phyloP scores from a whole-genome alignment of 2,329 filamentous ascomycete species.

The Myriosclerotinia scirpicola region DNA sequence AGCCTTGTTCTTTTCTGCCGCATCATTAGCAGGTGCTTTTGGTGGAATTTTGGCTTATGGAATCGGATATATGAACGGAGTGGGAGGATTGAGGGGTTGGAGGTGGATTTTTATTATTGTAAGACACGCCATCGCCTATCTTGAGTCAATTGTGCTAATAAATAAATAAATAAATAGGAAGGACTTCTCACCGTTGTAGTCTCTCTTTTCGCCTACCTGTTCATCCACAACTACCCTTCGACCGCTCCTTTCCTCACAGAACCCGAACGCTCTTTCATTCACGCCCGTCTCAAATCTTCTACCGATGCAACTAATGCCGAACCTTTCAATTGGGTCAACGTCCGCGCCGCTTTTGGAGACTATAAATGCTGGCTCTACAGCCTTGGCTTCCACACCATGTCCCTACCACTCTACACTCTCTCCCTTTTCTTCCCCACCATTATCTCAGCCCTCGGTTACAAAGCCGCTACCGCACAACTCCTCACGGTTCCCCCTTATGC shows the following conservation, averaged over 20 bases:
- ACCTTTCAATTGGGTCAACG: constrained; percentile 66
- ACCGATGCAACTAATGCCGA: constrained; percentile 70
- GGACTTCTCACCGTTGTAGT: constrained; percentile 56
- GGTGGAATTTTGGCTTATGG: constrained; percentile 58
- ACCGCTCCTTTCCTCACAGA: constrained; percentile 58
- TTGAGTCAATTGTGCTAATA: constrained; percentile 15
- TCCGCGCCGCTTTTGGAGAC: constrained; percentile 62
- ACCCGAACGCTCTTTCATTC: constrained; percentile 44
- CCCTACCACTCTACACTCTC: constrained; percentile 58
- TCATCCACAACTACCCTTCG: constrained; percentile 65
- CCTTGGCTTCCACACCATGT: constrained; percentile 70
- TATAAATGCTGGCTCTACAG: constrained; percentile 73
- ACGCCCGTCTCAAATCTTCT: constrained; percentile 63
- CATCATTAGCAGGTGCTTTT: constrained; percentile 56
- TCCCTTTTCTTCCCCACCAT: constrained; percentile 58
- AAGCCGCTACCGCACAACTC: constrained; percentile 54
- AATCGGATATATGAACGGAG: constrained; percentile 54
- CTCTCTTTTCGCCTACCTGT: constrained; percentile 53
- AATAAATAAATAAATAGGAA: constrained; percentile 43
- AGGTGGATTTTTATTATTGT: constrained; percentile 62
- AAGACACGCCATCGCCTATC: constrained; percentile 24
- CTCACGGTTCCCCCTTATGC: constrained; percentile 65
- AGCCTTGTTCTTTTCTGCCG: constrained; percentile 56
- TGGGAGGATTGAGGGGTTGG: constrained; percentile 55
- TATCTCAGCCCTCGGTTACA: constrained; percentile 55